Conservation (phyloP, 2,329 filamentous ascomycete species). For the Dendrostoma leiphaemia region DNA sequence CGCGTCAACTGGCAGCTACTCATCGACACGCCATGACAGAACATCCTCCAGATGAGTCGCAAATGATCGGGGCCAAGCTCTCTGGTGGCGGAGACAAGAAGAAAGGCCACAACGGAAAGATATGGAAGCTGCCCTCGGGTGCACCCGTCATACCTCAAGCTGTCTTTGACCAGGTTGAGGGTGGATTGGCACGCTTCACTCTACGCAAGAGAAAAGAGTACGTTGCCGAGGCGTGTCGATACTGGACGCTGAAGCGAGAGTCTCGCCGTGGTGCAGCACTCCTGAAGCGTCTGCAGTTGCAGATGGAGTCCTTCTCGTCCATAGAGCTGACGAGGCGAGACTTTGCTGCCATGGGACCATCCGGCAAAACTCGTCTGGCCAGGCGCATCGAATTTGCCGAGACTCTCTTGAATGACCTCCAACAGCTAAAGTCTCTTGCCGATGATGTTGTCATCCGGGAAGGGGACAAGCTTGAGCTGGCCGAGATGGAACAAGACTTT, state of each 20-base stretch:
- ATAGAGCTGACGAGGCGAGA: slow-evolving; percentile 96
- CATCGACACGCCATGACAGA: slow-evolving; percentile 63
- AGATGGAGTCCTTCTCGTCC: slow-evolving; percentile 94
- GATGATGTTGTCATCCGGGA: slow-evolving; percentile 74
- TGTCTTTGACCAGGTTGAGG: slow-evolving; percentile 82
- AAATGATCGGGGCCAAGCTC: slow-evolving; percentile 80
- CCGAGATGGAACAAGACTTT: slow-evolving; percentile 72
- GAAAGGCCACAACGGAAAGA: slow-evolving; percentile 65
- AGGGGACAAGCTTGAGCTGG: slow-evolving; percentile 71
- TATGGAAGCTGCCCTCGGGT: slow-evolving; percentile 92
- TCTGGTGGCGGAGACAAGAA: slow-evolving; percentile 74
- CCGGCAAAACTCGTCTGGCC: slow-evolving; percentile 72
- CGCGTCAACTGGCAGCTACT: slow-evolving; percentile 74
- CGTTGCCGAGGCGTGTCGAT: slow-evolving; percentile 88
- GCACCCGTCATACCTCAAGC: slow-evolving; percentile 90
- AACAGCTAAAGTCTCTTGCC: slow-evolving; percentile 69
- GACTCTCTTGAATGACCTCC: slow-evolving; percentile 71
- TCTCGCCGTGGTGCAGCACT: slow-evolving; percentile 86
- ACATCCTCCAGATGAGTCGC: slow-evolving; percentile 76
- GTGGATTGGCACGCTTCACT: slow-evolving; percentile 77
- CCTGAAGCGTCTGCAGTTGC: slow-evolving; percentile 87
- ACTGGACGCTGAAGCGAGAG: slow-evolving; percentile 97
- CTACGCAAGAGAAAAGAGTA: slow-evolving; percentile 86
- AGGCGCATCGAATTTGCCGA: slow-evolving; percentile 88
- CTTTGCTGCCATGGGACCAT: slow-evolving; percentile 91